Base-by-base conservation (phyloP, 2,329 filamentous ascomycete species). In the Xylariales sp. region DNA sequence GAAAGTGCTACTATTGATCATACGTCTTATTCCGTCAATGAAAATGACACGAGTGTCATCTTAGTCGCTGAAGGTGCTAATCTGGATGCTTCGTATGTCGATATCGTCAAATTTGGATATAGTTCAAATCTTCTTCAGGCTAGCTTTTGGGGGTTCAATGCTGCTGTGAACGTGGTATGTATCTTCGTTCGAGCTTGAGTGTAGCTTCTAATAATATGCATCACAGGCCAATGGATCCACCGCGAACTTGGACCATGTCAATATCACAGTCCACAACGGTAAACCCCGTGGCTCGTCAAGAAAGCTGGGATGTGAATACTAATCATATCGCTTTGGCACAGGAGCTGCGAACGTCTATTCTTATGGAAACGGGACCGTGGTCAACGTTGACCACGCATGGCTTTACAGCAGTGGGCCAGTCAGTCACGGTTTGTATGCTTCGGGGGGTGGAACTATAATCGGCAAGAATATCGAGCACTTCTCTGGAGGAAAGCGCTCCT, bases 301-400 rank as follows among this genome's bases (percentile, higher is more conserved):
- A n/a, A n/a, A n/a, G n/a, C n/a, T n/a, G n/a, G n/a, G n/a, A n/a
- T n/a, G n/a, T n/a, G n/a, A n/a, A n/a, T n/a, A n/a, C n/a, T n/a
- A n/a, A n/a, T n/a, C n/a, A n/a, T n/a, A n/a, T n/a, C n/a, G n/a
- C n/a, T n/a, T n/a, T n/a, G n/a, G n/a, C n/a, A n/a, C n/a, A n/a
- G n/a, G n/a, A n/a, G 37, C 24, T 16, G 37, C 37, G 20, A 39
- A 39, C 25, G 37, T 39, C 11, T 39, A 39, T 24, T 31, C 37
- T n/a, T 39, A 39, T 20, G 37, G 37, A 15, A 39, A 5, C 15
- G 27, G 19, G 15, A 31, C 37, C 14, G 25, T 39, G 4, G 37
- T 39, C 15, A 31, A 24, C 15, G 27, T 39, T 14, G 20, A 39
- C 14, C 12, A 39, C 37, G 29, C 37, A 18, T 39, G 37, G 37